These are phyloP conservation scores for barley (Hordeum vulgare) DNA, from an alignment of 176 grass and related monocot genomes.

Conservation along the genomic window MorexV3_pseudomolecules_assembly NC_058524.1:80168284-80168783, in stretches of 20 bases:
- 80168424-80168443: not conserved
- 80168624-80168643: not conserved
- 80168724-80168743: not conserved
- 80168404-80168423: not conserved
- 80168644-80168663: slow-evolving; percentile 25
- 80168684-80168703: not conserved
- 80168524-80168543: slow-evolving; percentile 1
- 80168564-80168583: not conserved
- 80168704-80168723: not conserved
- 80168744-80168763: not conserved
- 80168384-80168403: not conserved
- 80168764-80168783: not conserved
- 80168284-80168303: not conserved
- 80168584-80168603: not conserved
- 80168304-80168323: not conserved
- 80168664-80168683: not conserved
- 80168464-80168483: slow-evolving; percentile 42
- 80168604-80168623: not conserved
- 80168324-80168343: not conserved
- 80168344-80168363: not conserved
- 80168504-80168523: slow-evolving; percentile 42
- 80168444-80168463: not conserved
- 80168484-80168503: not conserved
- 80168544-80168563: not conserved
- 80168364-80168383: not conserved